Percentiles rank a stretch among this genome's conserved stretches.
Conservation (phyloP, 306 rosid species). For the Senna tora region DNA sequence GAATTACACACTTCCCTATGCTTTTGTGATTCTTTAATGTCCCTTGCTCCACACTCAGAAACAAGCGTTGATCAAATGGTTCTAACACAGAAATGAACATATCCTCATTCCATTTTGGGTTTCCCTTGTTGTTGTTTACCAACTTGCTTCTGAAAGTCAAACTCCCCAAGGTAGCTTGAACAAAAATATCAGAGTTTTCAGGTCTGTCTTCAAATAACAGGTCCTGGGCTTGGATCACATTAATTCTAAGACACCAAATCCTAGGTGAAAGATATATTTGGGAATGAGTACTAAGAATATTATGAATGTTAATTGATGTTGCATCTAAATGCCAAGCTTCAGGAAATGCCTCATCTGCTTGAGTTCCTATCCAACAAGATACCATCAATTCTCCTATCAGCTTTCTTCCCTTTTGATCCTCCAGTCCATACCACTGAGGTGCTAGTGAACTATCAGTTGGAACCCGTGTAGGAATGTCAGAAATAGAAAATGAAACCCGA, state of each 20-base stretch:
- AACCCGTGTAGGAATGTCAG: conserved; percentile 34
- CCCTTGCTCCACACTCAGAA: conserved; percentile 38
- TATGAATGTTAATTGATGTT: not conserved
- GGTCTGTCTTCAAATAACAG: conserved; percentile 32
- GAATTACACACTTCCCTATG: conserved; percentile 41
- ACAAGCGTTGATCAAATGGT: conserved; percentile 46
- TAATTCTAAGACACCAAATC: conserved; percentile 46
- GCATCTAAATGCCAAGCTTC: conserved; percentile 39
- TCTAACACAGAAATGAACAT: conserved; percentile 45
- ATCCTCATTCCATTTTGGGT: conserved; percentile 48
- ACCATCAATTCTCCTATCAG: conserved; percentile 42
- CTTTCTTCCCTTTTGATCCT: conserved; percentile 26
- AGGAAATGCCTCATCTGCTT: conserved; percentile 43
- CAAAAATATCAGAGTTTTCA: conserved; percentile 35
- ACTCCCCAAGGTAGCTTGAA: conserved; percentile 44
- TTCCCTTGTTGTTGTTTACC: conserved; percentile 28
- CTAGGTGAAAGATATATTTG: conserved; percentile 36
- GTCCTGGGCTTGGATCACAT: conserved; percentile 35
- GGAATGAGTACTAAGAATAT: conserved; percentile 28
- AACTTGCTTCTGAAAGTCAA: conserved; percentile 25
- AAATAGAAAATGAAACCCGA: conserved; percentile 19
- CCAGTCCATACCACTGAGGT: conserved; percentile 33
- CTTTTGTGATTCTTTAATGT: conserved; percentile 7
- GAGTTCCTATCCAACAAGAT: conserved; percentile 50
- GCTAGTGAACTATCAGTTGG: conserved; percentile 42